These are phyloP conservation scores for Colletotrichum cereale DNA, from an alignment of 2,329 filamentous ascomycete genomes.

Conservation along the genomic window DNA sequence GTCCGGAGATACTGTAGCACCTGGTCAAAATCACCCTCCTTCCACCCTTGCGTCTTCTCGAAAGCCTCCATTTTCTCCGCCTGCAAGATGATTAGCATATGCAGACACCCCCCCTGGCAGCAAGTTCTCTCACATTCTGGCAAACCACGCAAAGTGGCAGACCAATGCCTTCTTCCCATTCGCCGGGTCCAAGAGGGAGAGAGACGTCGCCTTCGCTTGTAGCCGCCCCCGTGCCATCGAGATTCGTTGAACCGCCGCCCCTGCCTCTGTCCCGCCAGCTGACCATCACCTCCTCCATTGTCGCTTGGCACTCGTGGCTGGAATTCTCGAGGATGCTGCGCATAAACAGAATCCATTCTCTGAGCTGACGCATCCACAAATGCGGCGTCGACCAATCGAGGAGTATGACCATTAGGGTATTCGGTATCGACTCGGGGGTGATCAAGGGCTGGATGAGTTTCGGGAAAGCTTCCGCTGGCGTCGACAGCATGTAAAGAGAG, in stretches of 20 bases:
- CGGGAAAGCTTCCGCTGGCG: conserved; percentile 84
- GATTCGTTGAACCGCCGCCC: conserved; percentile 70
- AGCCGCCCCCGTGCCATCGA: conserved; percentile 72
- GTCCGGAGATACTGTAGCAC: conserved; percentile 94
- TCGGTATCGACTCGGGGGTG: conserved; percentile 84
- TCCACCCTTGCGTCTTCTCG: conserved; percentile 92
- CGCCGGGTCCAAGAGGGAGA: conserved; percentile 85
- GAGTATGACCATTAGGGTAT: conserved; percentile 90
- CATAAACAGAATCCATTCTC: conserved; percentile 89
- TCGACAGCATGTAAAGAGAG: conserved; percentile 89
- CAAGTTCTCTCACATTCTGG: conserved; percentile 77
- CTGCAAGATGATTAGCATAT: conserved; percentile 56
- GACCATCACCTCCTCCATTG: conserved; percentile 88
- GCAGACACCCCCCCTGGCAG: background rate
- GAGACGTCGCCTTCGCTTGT: conserved; percentile 75
- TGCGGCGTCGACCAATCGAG: conserved; percentile 96
- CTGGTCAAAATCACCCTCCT: conserved; percentile 96
- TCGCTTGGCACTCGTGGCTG: conserved; percentile 80
- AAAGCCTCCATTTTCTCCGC: conserved; percentile 90
- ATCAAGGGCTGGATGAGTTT: conserved; percentile 87
- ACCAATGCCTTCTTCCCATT: conserved; percentile 92
- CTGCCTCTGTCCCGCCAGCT: conserved; percentile 83
- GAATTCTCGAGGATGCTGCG: conserved; percentile 81
- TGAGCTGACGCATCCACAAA: conserved; percentile 89
- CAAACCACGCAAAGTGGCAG: conserved; percentile 94